These are phyloP conservation scores for Aspergillus bombycis DNA, from an alignment of 2,329 filamentous ascomycete genomes.

Conservation along the genomic window DNA sequence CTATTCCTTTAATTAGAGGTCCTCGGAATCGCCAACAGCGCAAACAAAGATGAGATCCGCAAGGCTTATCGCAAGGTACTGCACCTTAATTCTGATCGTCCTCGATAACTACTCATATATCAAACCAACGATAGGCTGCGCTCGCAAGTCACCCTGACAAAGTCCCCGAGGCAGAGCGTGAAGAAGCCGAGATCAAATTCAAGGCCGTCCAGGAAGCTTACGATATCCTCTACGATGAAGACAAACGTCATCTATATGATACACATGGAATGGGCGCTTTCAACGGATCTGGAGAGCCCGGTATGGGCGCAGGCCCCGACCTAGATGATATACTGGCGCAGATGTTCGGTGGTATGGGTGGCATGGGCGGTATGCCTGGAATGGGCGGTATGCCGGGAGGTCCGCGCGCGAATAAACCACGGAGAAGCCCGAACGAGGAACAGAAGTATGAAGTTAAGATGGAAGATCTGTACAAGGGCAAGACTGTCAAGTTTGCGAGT, in stretches of 20 bases:
- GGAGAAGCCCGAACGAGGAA: conserved; percentile 80
- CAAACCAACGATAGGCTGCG: conserved; percentile 64
- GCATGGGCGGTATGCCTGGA: conserved; percentile 59
- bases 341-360: conserved; percentile 71
- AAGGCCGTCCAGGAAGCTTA: conserved; percentile 93
- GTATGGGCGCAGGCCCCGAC: conserved; percentile 66
- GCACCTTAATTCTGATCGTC: neutral
- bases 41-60: conserved; percentile 81
- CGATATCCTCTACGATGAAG: conserved; percentile 94
- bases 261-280: conserved; percentile 95
- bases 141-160: conserved; percentile 94
- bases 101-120: neutral
- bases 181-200: conserved; percentile 87
- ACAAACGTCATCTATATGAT: conserved; percentile 91
- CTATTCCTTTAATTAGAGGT: conserved; percentile 60
- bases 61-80: conserved; percentile 93
- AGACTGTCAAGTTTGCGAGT: conserved; percentile 94
- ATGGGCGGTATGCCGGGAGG: conserved; percentile 45
- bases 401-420: conserved; percentile 45
- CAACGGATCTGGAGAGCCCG: conserved; percentile 71
- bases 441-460: conserved; percentile 88
- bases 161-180: conserved; percentile 81
- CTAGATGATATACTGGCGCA: conserved; percentile 90
- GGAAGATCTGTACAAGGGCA: conserved; percentile 97
- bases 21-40: conserved; percentile 72